Evolutionary conservation across 805 yeast genomes (phyloP), one percentile per base, ranked within the genome.

Genomic region (Saccharomycopsis fodiens): DNA sequence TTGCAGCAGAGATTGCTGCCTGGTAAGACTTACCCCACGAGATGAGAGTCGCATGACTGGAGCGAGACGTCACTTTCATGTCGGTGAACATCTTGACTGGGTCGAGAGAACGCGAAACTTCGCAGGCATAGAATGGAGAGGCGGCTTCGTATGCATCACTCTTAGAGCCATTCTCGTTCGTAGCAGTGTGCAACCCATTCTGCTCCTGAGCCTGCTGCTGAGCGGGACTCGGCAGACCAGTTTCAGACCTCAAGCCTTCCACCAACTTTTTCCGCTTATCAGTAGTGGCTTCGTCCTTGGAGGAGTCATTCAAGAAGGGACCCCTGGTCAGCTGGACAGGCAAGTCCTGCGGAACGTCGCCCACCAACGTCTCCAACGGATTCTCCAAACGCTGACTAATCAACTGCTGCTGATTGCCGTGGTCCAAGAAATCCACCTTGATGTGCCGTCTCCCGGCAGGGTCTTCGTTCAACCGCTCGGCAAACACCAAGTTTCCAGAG

Each of bases 11-110:
- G 30, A 78, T 62, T 2, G 79, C 82, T 0, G 85, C 78, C 51
- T 71, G 82, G 39, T 78, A 64, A 0, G 85, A 69, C 47, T 78
- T 75, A 41, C 84, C 74, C 85, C 85, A 81, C 13, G 79, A 70
- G 3, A 81, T 62, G 38, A 70, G 62, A 15, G 82, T 72, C 2
- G 81, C 71, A 16, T 66, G 57, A 1, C 61, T 58, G 0, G 83
- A 70, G 21, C 59, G 59, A 10, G 79, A 68, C 5, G 61, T 52
- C 20, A 78, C 69, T 12, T 65, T 60, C 47, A 78, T 54, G 52
- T 79, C 76, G 25, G 75, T 62, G 59, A 69, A 71, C 32, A 74
- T 64, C 52, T 81, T 81, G 17, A 81, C 71, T 0, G 82, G 77
- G 2, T 82, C 77, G 58, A 81, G 64, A 0, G 87, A 80, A 54